phyloP scores from a whole-genome alignment of 495 filamentous ascomycete genomes.

The Haplographium delicatum region DNA sequence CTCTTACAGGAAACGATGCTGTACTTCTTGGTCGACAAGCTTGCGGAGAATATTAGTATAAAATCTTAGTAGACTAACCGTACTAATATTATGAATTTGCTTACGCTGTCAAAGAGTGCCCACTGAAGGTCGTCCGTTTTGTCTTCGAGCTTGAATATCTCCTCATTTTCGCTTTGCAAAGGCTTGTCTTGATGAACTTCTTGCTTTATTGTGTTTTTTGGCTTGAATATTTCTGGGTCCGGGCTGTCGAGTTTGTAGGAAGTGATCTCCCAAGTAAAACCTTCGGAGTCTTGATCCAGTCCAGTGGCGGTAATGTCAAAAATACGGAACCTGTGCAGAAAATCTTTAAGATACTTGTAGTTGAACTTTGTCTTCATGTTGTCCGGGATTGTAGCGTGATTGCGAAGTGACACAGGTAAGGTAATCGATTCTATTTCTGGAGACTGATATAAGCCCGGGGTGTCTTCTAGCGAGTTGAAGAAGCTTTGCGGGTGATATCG shows the following conservation, averaged over 20 bases:
- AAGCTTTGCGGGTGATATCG: background rate
- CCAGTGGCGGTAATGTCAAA: background rate
- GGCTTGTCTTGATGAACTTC: no score
- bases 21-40: background rate
- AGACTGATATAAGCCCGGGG: background rate
- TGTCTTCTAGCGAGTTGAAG: background rate
- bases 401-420: background rate
- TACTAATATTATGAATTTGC: no score
- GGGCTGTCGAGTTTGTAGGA: no score
- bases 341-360: background rate
- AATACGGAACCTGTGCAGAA: background rate
- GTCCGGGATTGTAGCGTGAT: background rate
- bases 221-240: no score
- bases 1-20: background rate
- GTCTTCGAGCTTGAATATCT: background rate
- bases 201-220: no score
- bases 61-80: no score
- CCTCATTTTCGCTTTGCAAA: no score
- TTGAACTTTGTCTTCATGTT: background rate
- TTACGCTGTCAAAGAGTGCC: conserved; percentile 1
- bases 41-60: background rate
- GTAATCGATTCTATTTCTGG: background rate
- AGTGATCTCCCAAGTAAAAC: background rate
- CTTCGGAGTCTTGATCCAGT: background rate
- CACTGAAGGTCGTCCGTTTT: background rate